Base-by-base conservation (phyloP, 768 basidiomycete species). In the Suillus sp. region DNA sequence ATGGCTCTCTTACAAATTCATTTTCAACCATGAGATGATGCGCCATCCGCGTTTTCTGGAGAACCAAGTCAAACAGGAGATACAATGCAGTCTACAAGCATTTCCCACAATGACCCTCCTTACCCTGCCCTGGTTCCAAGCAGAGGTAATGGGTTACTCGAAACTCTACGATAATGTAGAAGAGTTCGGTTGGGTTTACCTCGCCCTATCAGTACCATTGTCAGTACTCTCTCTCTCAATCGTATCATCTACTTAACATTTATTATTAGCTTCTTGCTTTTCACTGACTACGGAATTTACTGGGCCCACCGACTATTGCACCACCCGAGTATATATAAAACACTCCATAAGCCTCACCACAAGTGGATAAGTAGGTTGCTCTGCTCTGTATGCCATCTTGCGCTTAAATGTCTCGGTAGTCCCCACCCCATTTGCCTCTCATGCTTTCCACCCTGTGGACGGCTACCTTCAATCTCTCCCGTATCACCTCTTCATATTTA, bases 21-120 rank as follows among this genome's bases (percentile, higher is more conserved):
- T 99, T 62, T 99, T 98, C 85, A 95, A 99, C 78, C 91, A 91
- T 71, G 91, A 90, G 25, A 97, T 91, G 94, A 96, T 92, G 90
- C 82, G 84, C 37, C 97, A 99, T 78, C 97, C 97, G 0, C 85
- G 92, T 35, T 99, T 96, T 79, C 80, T 97, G 51, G 90, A 92
- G 72, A 86, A 95, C 71, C 97, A 99, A 74, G 85, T 92, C 67
- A 83, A 78, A 66, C 74, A 81, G 22, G 97, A 99, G 78, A 99
- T 99, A 64, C 77, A 81, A 65, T 77, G 74, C 64, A 92, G 90
- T 64, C 62, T 97, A 57, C 79, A 82, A 50, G 88, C 93, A 0
- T 96, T 96, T 72, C 96, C 95, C 0, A 76, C 73, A 3, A 96
- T 99, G 84, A 90, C 82, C 30, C 66, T 91, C 30, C 75, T 98